Base-by-base conservation (phyloP, 2,329 filamentous ascomycete genomes). In the Elsinoe arachidis region DNA sequence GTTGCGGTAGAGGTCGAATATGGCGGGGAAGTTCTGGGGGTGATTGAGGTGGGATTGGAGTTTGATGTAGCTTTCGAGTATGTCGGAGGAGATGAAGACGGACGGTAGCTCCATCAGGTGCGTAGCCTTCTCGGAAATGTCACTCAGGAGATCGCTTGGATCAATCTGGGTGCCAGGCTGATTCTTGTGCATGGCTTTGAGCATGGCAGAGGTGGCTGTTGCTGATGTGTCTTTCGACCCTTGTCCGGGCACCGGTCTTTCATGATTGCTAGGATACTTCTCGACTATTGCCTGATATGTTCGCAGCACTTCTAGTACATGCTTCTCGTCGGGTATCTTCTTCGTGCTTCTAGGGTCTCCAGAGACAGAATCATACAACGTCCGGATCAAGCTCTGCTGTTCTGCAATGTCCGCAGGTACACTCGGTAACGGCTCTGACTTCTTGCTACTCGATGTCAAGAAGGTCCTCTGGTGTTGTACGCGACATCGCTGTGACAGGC, bases 1-100 rank as follows among this genome's bases (percentile, higher is more conserved):
- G 64, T 82, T 82, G 51, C 89, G 88, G 69, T 92, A 97, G 55
- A 96, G 78, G 57, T 84, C 76, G 67, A 99, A 86, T 41, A 90
- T 82, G 59, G 85, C 81, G 5, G 92, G 90, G 61, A 97, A 81
- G 44, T 87, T 84, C 62, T 88, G 82, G 2, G 90, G 85, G 58
- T 80, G 83, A 60, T 83, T 81, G 43, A 97, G 80, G 10, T 84
- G 78, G 26, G 84, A 78, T 69, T 96, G 90, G 44, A 89, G 82
- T 37, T 81, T 78, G 61, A 95, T 84, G 71, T 96, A 97, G 63
- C 81, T 71, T 58, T 80, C 76, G 38, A 97, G 81, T 34, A 92
- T 76, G 30, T 80, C 75, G 7, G 86, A 82, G 3, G 88, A 87
- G 67, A 97, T 87, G 73, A 90, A 88, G 49, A 96, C 84, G 60